phyloP scores from a whole-genome alignment of 75 land plant genomes.

The Sequoiadendron giganteum region DNA sequence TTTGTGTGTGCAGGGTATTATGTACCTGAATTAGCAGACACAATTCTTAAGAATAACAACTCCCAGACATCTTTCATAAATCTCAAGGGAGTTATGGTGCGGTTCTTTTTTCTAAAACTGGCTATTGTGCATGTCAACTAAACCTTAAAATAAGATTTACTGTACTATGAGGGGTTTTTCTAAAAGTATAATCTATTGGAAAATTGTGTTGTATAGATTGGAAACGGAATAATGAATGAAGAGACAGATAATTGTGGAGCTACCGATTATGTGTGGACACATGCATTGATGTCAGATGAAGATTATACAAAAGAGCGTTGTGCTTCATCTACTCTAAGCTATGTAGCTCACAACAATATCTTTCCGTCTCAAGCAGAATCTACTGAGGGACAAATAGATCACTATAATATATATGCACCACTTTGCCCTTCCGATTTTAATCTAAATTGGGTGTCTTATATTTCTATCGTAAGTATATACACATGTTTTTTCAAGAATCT shows the following conservation, averaged over 20 bases:
- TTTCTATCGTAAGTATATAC: not conserved
- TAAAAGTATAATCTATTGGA: too few relatives aligned
- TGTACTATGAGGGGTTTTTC: too few relatives aligned
- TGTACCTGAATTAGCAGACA: slow-evolving; percentile 58
- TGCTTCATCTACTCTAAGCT: slow-evolving; percentile 27
- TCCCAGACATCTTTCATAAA: slow-evolving; percentile 33
- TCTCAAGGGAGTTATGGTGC: slow-evolving; percentile 48
- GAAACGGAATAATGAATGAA: slow-evolving; percentile 67
- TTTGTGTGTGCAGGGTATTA: slow-evolving; percentile 39
- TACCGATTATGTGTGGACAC: slow-evolving; percentile 69
- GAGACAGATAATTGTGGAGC: slow-evolving; percentile 57
- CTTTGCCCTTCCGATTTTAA: not conserved
- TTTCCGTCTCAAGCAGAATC: not conserved
- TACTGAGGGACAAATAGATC: not conserved
- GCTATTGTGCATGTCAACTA: not conserved
- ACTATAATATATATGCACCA: not conserved
- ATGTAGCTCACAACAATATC: not conserved
- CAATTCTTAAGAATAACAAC: slow-evolving; percentile 46
- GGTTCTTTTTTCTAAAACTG: not conserved
- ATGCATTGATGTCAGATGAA: slow-evolving; percentile 70
- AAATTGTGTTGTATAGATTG: slow-evolving; percentile 38
- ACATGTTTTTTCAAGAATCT: too few relatives aligned
- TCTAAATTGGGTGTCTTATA: not conserved
- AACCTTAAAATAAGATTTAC: too few relatives aligned
- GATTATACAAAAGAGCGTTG: slow-evolving; percentile 24